phyloP scores from a whole-genome alignment of 1,284 basidiomycete genomes.

The Ganoderma lucidum region DNA sequence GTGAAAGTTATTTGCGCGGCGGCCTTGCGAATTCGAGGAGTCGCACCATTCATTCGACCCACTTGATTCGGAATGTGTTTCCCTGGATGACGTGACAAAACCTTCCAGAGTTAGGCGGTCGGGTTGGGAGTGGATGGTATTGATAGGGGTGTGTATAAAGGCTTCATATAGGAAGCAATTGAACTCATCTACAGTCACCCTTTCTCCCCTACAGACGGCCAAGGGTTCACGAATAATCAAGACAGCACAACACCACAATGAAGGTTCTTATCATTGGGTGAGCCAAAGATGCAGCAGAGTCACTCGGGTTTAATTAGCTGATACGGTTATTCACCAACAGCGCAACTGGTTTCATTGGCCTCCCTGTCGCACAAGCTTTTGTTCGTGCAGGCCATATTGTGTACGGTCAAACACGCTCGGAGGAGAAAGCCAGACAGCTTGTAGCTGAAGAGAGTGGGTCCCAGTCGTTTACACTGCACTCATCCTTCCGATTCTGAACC shows the following conservation, averaged over 20 bases:
- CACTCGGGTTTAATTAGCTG: not conserved
- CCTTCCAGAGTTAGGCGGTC: not conserved
- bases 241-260: constrained; percentile 20
- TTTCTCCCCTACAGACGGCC: not conserved
- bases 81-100: not conserved
- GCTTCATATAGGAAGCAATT: not conserved
- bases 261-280: constrained; percentile 41
- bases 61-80: not conserved
- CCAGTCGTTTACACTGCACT: not conserved
- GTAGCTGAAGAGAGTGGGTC: constrained; percentile 54
- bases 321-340: constrained; percentile 20
- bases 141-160: not conserved
- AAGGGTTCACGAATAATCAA: not conserved
- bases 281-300: not conserved
- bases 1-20: not conserved
- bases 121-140: not conserved
- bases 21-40: not conserved
- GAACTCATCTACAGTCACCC: not conserved
- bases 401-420: constrained; percentile 56
- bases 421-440: constrained; percentile 48
- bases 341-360: constrained; percentile 55
- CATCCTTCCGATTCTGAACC: not conserved
- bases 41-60: not conserved
- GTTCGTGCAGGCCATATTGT: constrained; percentile 61
- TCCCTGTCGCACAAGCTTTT: constrained; percentile 55